Base-by-base conservation (phyloP, 148 eudicot species). In the Mesembryanthemum crystallinum region DNA sequence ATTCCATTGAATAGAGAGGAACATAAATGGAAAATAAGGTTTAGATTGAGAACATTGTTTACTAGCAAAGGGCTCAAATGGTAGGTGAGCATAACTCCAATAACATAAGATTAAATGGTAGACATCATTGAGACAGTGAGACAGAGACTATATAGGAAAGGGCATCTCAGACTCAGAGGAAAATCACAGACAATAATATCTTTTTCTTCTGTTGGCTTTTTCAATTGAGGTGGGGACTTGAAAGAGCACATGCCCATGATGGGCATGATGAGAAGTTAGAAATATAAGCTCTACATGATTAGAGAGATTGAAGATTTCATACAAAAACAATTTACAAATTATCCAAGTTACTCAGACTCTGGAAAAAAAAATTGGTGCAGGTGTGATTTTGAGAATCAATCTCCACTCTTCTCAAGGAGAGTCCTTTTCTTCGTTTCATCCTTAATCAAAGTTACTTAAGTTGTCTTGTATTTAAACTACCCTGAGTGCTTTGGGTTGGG, bases 71-170 rank as follows among this genome's bases (percentile, higher is more conserved):
- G 72, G 28, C 73, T 65, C 39, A 45, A 80, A 78, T 64, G 76
- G 81, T 71, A 73, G 79, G 71, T 75, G 47, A 74, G 54, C 25
- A 29, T 67, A 81, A 42, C 66, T 63, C 28, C 69, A 77, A 64
- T 69, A 32, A 76, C 35, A 55, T 43, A 58, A 61, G 57, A 72
- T 60, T 72, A 72, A 64, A 29, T 70, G 58, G 77, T 58, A 72
- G 79, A 71, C 80, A 76, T 35, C 21, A 49, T 25, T 66, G 64
- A 54, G 83, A 79, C 81, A 79, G 61, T 65, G 64, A 59, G 81
- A 80, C 83, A 75, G 60, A 72, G 47, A 76, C 73, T 72, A 71
- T 3, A 35, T 21, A 71, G 15, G 35, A 59, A 67, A 81, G 45
- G 42, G 73, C 73, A 76, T 81, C 77, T 81, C 68, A 76, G 29